Evolutionary conservation across 2,329 filamentous ascomycete genomes (phyloP).

Genomic region (Myriosclerotinia duriaeana): DNA sequence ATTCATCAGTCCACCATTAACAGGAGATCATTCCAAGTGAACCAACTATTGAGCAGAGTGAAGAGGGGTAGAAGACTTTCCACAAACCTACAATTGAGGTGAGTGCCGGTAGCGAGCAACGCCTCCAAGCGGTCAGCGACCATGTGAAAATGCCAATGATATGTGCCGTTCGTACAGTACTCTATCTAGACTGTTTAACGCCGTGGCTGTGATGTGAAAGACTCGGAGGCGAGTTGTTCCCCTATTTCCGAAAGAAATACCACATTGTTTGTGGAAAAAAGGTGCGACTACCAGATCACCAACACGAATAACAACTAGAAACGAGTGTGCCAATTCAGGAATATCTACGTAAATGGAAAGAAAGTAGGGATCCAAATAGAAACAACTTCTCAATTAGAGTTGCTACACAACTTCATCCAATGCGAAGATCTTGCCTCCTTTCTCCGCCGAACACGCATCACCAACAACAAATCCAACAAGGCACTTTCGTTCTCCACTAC

Average conservation of each 20-base stretch:
- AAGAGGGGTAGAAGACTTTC: constrained; percentile 2
- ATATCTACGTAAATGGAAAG: background rate
- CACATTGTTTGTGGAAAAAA: background rate
- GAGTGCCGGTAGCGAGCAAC: background rate
- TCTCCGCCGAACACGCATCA: background rate
- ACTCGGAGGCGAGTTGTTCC: background rate
- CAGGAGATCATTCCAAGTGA: background rate
- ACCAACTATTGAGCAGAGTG: background rate
- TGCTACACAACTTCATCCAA: background rate
- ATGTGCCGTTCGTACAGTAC: background rate
- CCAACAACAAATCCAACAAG: constrained; percentile 11
- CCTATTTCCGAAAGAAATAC: background rate
- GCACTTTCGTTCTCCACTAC: background rate
- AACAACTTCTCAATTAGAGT: background rate
- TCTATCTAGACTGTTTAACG: background rate
- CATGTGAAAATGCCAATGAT: background rate
- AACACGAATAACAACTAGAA: constrained; percentile 1
- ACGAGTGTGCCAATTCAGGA: background rate
- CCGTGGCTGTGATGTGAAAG: background rate
- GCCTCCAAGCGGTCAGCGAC: background rate
- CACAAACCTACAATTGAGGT: background rate
- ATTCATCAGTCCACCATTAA: background rate
- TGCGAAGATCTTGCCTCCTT: constrained; percentile 12
- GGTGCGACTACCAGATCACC: background rate
- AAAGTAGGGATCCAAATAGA: background rate